Base-by-base conservation (phyloP, 441 rosid genomes). In the Populus hybrid region DNA sequence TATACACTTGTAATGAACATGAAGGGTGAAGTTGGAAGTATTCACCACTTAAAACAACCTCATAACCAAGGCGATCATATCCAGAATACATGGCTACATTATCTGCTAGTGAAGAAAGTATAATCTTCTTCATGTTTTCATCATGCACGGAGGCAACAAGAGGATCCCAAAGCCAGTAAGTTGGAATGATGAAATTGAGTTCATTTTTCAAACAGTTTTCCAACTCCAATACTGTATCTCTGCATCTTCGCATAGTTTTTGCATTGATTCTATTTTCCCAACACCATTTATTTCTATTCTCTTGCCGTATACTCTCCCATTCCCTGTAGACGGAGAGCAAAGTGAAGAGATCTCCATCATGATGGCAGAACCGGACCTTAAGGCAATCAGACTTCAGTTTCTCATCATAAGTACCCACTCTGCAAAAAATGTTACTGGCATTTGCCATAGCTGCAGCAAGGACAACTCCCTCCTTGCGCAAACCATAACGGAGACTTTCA, bases 221-320 rank as follows among this genome's bases (percentile, higher is more conserved):
- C 79, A 93, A 81, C 79, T 95, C 99, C 70, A 81, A 82, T 30
- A 95, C 89, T 8, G 95, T 87, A 28, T 93, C 98, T 50, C 87
- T 87, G 84, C 97, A 93, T 82, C 98, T 90, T 76, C 98, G 83
- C 97, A 95, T 86, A 28, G 98, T 82, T 80, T 95, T 95, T 32
- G 99, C 99, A 87, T 93, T 95, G 67, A 95, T 85, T 78, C 99
- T 90, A 79, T 95, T 93, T 10, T 93, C 92, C 99, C 97, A 91
- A 82, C 98, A 95, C 98, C 99, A 95, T 75, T 78, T 84, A 76
- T 86, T 93, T 90, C 89, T 85, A 84, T 76, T 79, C 40, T 86
- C 88, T 69, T 14, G 75, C 10, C 83, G 85, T 76, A 88, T 73
- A 75, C 87, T 81, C 69, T 86, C 91, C 99, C 99, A 93, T 77